Evolutionary conservation across 495 filamentous ascomycete species (phyloP).

Genomic region (Lasiosphaeria ovina): DNA sequence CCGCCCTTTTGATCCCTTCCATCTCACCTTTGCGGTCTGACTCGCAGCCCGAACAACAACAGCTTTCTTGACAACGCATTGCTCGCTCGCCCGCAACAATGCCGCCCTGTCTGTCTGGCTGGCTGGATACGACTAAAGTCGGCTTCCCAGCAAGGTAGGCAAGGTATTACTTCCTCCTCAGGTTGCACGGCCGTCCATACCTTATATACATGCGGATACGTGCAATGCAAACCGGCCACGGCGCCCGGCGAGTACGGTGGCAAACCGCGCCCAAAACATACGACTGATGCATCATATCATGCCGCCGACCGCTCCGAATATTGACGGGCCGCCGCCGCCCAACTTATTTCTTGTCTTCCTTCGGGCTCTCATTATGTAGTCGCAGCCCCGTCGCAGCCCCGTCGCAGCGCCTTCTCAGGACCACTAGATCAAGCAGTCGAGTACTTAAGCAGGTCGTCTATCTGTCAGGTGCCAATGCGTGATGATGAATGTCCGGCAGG

Average conservation of each 20-base stretch:
- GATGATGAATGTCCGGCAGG: no score
- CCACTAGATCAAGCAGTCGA: no score
- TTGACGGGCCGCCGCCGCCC: not conserved
- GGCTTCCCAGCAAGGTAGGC: not conserved
- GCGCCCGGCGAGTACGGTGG: not conserved
- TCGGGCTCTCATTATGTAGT: not conserved
- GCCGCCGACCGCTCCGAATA: slow-evolving; percentile 9
- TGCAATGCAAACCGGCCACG: slow-evolving; percentile 7
- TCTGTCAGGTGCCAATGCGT: no score
- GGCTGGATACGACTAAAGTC: not conserved
- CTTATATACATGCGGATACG: not conserved
- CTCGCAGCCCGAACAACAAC: not conserved
- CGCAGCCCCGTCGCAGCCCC: not conserved
- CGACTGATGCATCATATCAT: slow-evolving; percentile 12
- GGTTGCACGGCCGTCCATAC: no score
- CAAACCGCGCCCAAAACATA: slow-evolving; percentile 9
- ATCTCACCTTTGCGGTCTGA: not conserved
- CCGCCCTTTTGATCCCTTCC: no score
- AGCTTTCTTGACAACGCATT: not conserved
- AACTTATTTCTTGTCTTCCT: not conserved
- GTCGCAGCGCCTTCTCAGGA: not conserved
- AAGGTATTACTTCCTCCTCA: no score
- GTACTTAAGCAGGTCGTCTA: no score
- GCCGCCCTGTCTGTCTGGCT: not conserved
- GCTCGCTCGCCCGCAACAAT: not conserved